Base-by-base conservation (phyloP, 2,329 filamentous ascomycete genomes). In the Curvularia lunata region DNA sequence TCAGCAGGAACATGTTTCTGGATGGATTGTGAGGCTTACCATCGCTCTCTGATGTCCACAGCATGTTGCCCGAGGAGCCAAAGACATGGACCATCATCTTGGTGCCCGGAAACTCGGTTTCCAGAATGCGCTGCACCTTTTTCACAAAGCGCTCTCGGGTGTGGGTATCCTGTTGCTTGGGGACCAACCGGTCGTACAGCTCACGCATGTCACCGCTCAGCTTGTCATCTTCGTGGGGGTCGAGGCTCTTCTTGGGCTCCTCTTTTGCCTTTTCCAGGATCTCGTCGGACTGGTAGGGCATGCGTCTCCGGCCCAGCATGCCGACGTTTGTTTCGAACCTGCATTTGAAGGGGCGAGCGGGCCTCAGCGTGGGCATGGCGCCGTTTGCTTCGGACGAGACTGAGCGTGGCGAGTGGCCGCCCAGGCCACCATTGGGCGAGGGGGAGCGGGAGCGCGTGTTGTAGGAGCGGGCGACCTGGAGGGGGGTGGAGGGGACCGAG, bases 21-120 rank as follows among this genome's bases (percentile, higher is more conserved):
- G 41, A 43, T 34, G 10, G 10, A 23, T 7, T 32, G 40, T 49
- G 21, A 37, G 7, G 32, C 88, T 69, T 82, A 97, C 92, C 91
- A 81, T 99, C 95, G 51, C 95, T 99, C 73, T 97, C 92, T 77
- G 92, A 93, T 32, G 94, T 97, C 78, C 92, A 97, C 55, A 99
- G 82, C 75, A 95, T 81, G 77, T 99, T 99, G 47, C 95, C 95
- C 4, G 95, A 98, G 5, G 95, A 98, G n/a, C 95, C 95, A 83
- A 99, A 99, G 16, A 98, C 87, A 75, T 95, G 89, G 34, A 97
- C 95, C 65, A 86, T 88, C 71, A 97, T 97, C 60, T 96, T 85
- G 70, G 92, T 89, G 1, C 91, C 92, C 1, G 95, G 95, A 91
- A 94, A 99, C 73, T 96, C 88, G 7, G 91, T 85, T 70, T 96